Evolutionary conservation across 495 filamentous ascomycete species (phyloP), one percentile per base, ranked within the genome.

Genomic region (Stereocaulon alpinum): DNA sequence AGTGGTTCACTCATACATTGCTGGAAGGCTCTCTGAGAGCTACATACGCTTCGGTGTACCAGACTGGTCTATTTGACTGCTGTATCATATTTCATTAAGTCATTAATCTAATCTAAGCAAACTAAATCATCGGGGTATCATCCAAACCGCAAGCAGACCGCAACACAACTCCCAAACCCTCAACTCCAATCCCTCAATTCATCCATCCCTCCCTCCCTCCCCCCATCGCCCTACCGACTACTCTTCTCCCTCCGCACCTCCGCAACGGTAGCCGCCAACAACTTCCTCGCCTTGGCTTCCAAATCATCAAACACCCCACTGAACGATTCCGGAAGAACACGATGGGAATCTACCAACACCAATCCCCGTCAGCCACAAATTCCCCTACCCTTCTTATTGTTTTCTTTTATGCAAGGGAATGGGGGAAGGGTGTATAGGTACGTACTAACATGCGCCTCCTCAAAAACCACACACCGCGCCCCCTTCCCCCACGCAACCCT

Each of bases 381-480:
- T n/a, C n/a, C n/a, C n/a, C n/a, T n/a, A n/a, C n/a, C n/a, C n/a
- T n/a, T n/a, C n/a, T n/a, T n/a, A n/a, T n/a, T n/a, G n/a, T n/a
- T n/a, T n/a, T n/a, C n/a, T n/a, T n/a, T n/a, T n/a, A n/a, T n/a
- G n/a, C n/a, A n/a, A n/a, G n/a, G n/a, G n/a, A n/a, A n/a, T n/a
- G n/a, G n/a, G n/a, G n/a, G n/a, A n/a, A n/a, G n/a, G n/a, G n/a
- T n/a, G n/a, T n/a, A n/a, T n/a, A n/a, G n/a, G n/a, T n/a, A n/a
- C n/a, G n/a, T n/a, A n/a, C n/a, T n/a, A n/a, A n/a, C n/a, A 75
- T 89, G 87, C 47, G 81, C 80, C 30, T 70, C 67, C 30, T 84
- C 84, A 67, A 92, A 91, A 15, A 79, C 80, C 44, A 88, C 75
- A 44, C 77, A 74, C 56, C 82, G 74, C 40, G 70, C 75, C 6